Evolutionary conservation across 129 eudicot genomes (phyloP), one percentile per base, ranked within the genome.

Genomic region (Smallanthus sonchifolius): DNA sequence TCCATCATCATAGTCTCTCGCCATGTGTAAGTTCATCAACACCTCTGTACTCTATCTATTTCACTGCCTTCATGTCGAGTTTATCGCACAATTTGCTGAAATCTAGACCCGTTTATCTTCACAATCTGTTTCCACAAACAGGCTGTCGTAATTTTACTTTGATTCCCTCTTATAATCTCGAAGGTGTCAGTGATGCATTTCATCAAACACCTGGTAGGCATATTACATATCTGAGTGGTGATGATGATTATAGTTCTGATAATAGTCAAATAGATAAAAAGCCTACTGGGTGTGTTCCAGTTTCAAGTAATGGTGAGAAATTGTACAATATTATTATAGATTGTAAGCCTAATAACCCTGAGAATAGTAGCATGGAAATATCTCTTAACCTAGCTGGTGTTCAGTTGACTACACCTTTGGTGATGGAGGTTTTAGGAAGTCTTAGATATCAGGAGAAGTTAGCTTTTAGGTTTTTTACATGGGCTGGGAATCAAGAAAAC

Each of bases 391-490:
- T 75, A 67, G 49, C 74, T n/a, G 81, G 88, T 24, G 45, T 84
- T 51, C 51, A 66, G 63, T 59, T 93, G 73, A 84, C 93, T 7
- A 88, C 89, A 13, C 83, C 87, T 0, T 83, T 90, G 73, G 93
- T 88, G 15, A 70, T 84, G 3, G 89, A 86, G 85, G 86, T 86
- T 55, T 77, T 93, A 36, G 56, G 67, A 4, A 86, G 83, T 83
- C 87, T 93, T 70, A 86, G 82, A 59, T 90, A 55, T 59, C 88
- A 88, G 72, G 98, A 93, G 67, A 90, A 84, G 75, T 32, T 86
- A 20, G 98, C 96, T 13, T 90, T 93, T 75, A 56, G 98, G 78
- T 93, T 90, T 82, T 90, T 93, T 70, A 90, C 73, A 36, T 93
- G 98, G 98, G 96, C 89, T 0, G 97, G 95, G 39, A 77, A 75